These are phyloP conservation scores for Ustilago crameri DNA, from an alignment of 1,284 basidiomycete species.

Conservation along the genomic window DNA sequence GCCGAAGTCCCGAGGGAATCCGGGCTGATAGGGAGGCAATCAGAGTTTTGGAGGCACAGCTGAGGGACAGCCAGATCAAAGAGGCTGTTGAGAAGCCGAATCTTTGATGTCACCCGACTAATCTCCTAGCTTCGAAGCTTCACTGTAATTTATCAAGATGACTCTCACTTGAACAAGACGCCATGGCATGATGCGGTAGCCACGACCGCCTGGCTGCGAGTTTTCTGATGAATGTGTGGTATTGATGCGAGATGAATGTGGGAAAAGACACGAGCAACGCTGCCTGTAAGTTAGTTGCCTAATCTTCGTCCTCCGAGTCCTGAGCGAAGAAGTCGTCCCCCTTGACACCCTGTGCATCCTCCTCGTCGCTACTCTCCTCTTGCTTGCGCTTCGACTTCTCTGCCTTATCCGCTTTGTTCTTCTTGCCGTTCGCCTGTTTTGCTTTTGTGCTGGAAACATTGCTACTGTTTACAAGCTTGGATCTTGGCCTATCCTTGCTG, in stretches of 20 bases:
- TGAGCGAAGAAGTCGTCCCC: slow-evolving; percentile 54
- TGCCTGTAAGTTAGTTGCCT: no score
- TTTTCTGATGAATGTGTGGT: background rate
- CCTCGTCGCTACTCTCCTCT: slow-evolving; percentile 14
- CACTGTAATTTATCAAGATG: background rate
- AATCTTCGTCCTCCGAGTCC: slow-evolving; percentile 42
- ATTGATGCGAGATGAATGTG: no score
- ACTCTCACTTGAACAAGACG: background rate
- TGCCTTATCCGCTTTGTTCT: slow-evolving; percentile 23
- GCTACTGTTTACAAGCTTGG: slow-evolving; percentile 14
- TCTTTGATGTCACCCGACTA: slow-evolving; percentile 2
- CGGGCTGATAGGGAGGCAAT: slow-evolving; percentile 44
- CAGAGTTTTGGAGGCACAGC: slow-evolving; percentile 30
- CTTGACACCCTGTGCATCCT: slow-evolving; percentile 24
- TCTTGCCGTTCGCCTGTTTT: slow-evolving; percentile 12
- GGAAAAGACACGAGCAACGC: no score
- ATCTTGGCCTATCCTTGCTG: slow-evolving; percentile 17
- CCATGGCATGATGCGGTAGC: no score
- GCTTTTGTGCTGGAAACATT: background rate
- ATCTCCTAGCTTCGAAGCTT: background rate
- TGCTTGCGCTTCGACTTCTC: slow-evolving; percentile 36
- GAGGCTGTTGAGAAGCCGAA: slow-evolving; percentile 19
- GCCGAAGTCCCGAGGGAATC: slow-evolving; percentile 42
- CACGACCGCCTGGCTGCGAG: background rate
- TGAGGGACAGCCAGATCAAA: slow-evolving; percentile 35